Evolutionary conservation across 129 eudicot species (phyloP), one percentile per base, ranked within the genome.

Genomic region (Sambucus nigra): DNA sequence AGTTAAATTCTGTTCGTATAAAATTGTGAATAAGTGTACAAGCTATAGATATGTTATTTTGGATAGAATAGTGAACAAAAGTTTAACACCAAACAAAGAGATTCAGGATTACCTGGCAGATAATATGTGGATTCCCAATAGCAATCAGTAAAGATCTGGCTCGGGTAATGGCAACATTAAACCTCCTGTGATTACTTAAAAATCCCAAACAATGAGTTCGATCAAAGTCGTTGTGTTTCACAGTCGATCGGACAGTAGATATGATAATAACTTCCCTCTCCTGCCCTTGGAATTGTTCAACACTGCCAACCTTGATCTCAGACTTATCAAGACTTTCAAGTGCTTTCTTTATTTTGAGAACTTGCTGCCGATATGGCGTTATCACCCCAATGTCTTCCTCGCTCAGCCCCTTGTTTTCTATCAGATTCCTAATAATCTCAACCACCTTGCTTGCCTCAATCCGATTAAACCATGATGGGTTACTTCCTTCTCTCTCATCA

Each of bases 381-480:
- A 89, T 89, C 10, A 89, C 81, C 35, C 98, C 98, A 56, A 89
- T 79, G 20, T 79, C 86, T 39, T 69, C 67, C 29, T 61, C 73
- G 17, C 29, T 15, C 32, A 89, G 24, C 29, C 87, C 95, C 51
- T 66, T 71, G 0, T 58, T 27, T 39, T 52, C 80, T 16, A 47
- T 73, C 66, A 89, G 61, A 29, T 69, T 26, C 14, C 55, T 67
- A 6, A 85, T 70, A 2, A 66, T 55, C 65, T 89, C 93, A 31
- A 79, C 98, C 0, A 79, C 85, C 72, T 85, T 88, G 81, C 98
- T 89, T 1, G 86, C 95, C 53, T 89, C 98, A 18, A 82, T 78
- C 33, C 95, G 66, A 25, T 91, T 91, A 69, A 91, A 91, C 98
- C 98, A 91, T 17, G 98, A 91, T 7, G 98, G 98, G 46, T 85